Evolutionary conservation across 169 alveolate species (phyloP).

Genomic region (Plasmodium billcollinsi): DNA sequence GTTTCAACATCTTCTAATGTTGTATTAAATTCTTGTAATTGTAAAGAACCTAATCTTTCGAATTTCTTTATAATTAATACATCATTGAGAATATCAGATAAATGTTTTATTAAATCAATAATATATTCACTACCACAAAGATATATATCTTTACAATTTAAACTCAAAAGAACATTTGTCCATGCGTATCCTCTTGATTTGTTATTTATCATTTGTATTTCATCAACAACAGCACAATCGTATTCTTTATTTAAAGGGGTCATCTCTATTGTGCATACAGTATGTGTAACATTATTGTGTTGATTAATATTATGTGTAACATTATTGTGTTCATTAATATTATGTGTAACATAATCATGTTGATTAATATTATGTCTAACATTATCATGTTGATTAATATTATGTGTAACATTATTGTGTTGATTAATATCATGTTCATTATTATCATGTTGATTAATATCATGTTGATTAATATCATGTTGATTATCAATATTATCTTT

Average conservation of each 20-base stretch:
- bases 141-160: slow-evolving; percentile 79
- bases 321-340: too few relatives aligned
- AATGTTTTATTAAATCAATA: slow-evolving; percentile 26
- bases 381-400: too few relatives aligned
- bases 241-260: slow-evolving; percentile 84
- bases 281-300: slow-evolving; percentile 76
- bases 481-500: not conserved
- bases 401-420: too few relatives aligned
- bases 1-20: slow-evolving; percentile 83
- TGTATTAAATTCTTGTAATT: slow-evolving; percentile 79
- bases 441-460: too few relatives aligned
- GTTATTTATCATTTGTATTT: slow-evolving; percentile 92
- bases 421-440: too few relatives aligned
- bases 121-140: slow-evolving; percentile 70
- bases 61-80: slow-evolving; percentile 79
- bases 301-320: too few relatives aligned
- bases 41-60: slow-evolving; percentile 67
- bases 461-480: too few relatives aligned
- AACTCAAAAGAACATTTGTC: slow-evolving; percentile 93
- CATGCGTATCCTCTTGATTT: slow-evolving; percentile 92
- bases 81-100: slow-evolving; percentile 15
- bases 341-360: too few relatives aligned
- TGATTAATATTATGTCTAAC: too few relatives aligned
- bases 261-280: slow-evolving; percentile 94
- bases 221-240: slow-evolving; percentile 94